Percentiles rank a stretch among this genome's conserved stretches.
phyloP scores from a whole-genome alignment of 148 eudicot genomes.

The Camellia sinensis region DNA sequence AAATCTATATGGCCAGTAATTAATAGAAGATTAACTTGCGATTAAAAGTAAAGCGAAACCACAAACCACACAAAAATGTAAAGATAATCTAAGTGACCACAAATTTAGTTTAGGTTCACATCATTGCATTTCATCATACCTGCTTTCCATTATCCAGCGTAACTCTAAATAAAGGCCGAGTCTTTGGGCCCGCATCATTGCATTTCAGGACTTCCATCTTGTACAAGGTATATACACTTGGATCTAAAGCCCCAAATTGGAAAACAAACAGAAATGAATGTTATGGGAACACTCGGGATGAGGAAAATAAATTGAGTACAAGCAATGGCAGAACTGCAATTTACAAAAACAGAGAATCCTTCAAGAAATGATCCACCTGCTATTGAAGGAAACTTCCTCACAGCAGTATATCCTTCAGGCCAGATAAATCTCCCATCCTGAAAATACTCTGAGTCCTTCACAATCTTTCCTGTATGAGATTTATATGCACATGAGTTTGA shows the following conservation, averaged over 20 bases:
- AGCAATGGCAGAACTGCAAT: not conserved
- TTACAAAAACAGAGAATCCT: not conserved
- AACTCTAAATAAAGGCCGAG: constrained; percentile 52
- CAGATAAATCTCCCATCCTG: too few relatives aligned
- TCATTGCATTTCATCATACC: constrained; percentile 31
- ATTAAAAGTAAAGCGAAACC: not conserved
- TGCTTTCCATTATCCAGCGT: constrained; percentile 52
- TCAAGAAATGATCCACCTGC: too few relatives aligned
- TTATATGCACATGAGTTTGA: too few relatives aligned
- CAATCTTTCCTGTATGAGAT: too few relatives aligned
- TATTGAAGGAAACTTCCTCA: too few relatives aligned
- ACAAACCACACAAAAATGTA: not conserved
- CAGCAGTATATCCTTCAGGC: too few relatives aligned
- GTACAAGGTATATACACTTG: constrained; percentile 34
- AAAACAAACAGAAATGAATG: too few relatives aligned
- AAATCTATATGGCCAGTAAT: too few relatives aligned
- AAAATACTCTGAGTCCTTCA: too few relatives aligned
- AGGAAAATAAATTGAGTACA: not conserved
- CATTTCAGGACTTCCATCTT: constrained; percentile 67
- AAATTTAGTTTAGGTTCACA: not conserved
- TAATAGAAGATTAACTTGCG: not conserved
- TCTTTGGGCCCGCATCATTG: constrained; percentile 43
- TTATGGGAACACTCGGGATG: not conserved
- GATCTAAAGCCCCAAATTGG: constrained; percentile 38
- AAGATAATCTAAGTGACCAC: constrained; percentile 5